Base-by-base conservation (phyloP, 2,329 filamentous ascomycete genomes). In the Stenocarpella maydis region DNA sequence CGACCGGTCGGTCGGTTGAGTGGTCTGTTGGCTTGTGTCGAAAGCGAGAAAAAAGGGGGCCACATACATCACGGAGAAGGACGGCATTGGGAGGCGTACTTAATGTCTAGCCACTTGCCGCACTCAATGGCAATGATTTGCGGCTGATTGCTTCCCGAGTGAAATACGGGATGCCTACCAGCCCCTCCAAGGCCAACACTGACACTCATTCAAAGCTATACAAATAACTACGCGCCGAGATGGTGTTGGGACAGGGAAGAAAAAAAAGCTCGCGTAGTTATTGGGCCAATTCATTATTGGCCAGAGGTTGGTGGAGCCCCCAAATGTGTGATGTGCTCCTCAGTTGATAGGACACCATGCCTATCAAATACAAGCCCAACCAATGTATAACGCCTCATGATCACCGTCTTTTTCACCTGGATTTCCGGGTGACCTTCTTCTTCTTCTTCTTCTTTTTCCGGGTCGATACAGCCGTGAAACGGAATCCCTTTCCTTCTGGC, bases 261-360 rank as follows among this genome's bases (percentile, higher is more conserved):
- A 15, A 47, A 49, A 47, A 63, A 4, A 17, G 41, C 58, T 49
- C 43, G 28, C 28, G 26, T 37, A 24, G 58, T 14, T 24, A 26
- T 24, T n/a, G 31, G 31, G 4, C 4, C 9, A 9, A n/a, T 4
- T n/a, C 43, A 34, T 63, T 28, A 63, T 37, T 47, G 58, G 58
- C 43, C 58, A 19, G 24, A 24, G 28, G 28, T 34, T 47, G 28
- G 43, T 12, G 21, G 24, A 47, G 28, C 14, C 58, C 52, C 43
- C 41, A 49, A 49, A 63, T 34, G 58, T 60, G n/a, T 63, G 58
- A 63, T 63, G 58, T 63, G 58, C 58, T 63, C n/a, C 41, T 49
- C 19, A 19, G 43, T 26, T 49, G 43, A 28, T 63, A 63, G 49
- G 58, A 63, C 58, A 63, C 58, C 58, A 63, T 49, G 58, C 49